Evolutionary conservation across 164 flowering plant species (phyloP).

Genomic region (Houttuynia cordata): DNA sequence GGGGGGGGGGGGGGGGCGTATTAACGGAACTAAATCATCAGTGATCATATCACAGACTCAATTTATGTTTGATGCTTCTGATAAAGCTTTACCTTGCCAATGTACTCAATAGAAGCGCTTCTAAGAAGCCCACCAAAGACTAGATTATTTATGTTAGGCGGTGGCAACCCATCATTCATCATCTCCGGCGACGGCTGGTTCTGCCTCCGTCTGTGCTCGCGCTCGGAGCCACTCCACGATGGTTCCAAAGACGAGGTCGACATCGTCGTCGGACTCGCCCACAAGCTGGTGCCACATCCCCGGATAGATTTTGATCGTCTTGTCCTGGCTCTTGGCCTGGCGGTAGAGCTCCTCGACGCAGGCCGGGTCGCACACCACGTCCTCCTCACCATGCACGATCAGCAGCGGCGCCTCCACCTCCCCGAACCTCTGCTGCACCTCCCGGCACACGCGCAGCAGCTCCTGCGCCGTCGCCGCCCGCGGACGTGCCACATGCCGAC

Average conservation of each 20-base stretch:
- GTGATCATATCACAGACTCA: too few relatives aligned
- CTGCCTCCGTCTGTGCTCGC: conserved; percentile 19
- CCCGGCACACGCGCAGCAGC: conserved; percentile 60
- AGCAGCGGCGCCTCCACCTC: conserved; percentile 60
- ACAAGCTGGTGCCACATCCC: conserved; percentile 92
- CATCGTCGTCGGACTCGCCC: conserved; percentile 72
- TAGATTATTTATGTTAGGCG: neutral
- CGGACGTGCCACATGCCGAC: conserved; percentile 39
- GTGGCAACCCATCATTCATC: neutral
- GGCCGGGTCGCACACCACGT: conserved; percentile 76
- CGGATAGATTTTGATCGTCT: conserved; percentile 53
- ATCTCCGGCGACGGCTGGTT: neutral
- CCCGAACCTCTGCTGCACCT: conserved; percentile 52
- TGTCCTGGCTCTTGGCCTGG: conserved; percentile 60
- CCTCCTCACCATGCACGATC: conserved; percentile 69
- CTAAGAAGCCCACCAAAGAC: too few relatives aligned
- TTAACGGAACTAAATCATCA: too few relatives aligned
- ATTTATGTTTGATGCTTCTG: neutral
- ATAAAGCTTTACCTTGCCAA: too few relatives aligned
- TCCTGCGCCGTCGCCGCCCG: conserved; percentile 82
- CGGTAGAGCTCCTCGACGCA: conserved; percentile 59
- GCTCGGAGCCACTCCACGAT: conserved; percentile 52
- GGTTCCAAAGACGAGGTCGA: conserved; percentile 71
- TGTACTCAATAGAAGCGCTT: too few relatives aligned
- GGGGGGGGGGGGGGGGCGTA: too few relatives aligned